phyloP scores from a whole-genome alignment of 208 protist species.

The Phytomonas francai region DNA sequence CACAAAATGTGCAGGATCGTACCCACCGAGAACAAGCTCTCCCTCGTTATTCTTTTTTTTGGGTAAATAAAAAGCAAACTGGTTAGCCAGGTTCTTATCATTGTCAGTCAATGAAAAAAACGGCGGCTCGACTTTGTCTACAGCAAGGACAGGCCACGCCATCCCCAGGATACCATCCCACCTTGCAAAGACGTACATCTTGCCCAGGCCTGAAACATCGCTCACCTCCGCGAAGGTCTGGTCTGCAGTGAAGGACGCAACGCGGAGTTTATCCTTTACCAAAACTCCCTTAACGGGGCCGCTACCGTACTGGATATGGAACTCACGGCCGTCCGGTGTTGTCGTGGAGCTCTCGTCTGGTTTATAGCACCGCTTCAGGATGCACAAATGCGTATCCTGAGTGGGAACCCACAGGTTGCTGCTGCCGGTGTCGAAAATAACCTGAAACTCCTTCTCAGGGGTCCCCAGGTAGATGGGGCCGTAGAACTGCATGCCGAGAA shows the following conservation, averaged over 20 bases:
- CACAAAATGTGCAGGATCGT: slow-evolving; percentile 59
- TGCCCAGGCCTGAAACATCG: slow-evolving; percentile 63
- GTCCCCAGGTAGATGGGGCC: slow-evolving; percentile 83
- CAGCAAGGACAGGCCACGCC: slow-evolving; percentile 74
- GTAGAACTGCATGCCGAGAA: slow-evolving; percentile 87
- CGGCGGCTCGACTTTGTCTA: slow-evolving; percentile 71
- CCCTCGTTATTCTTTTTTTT: slow-evolving; percentile 27
- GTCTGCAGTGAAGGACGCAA: slow-evolving; percentile 61
- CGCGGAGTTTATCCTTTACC: slow-evolving; percentile 70
- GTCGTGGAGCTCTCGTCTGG: slow-evolving; percentile 67
- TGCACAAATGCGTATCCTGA: slow-evolving; percentile 48
- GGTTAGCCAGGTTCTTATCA: slow-evolving; percentile 23
- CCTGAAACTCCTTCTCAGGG: slow-evolving; percentile 80
- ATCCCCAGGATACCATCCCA: slow-evolving; percentile 90
- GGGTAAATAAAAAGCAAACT: slow-evolving; percentile 84
- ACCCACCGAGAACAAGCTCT: slow-evolving; percentile 82
- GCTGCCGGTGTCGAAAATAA: slow-evolving; percentile 69
- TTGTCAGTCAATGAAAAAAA: slow-evolving; percentile 45
- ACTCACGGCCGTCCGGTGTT: slow-evolving; percentile 69
- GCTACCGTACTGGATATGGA: slow-evolving; percentile 91
- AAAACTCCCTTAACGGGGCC: slow-evolving; percentile 88
- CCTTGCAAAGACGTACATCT: slow-evolving; percentile 84
- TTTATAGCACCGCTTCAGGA: slow-evolving; percentile 78
- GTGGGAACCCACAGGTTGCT: slow-evolving; percentile 64
- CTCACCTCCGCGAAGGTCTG: slow-evolving; percentile 88